A percentile compares a stretch with the other conserved stretches of the same genome.
Conservation (phyloP, 2,329 filamentous ascomycete genomes). For the Penicillium sp. region DNA sequence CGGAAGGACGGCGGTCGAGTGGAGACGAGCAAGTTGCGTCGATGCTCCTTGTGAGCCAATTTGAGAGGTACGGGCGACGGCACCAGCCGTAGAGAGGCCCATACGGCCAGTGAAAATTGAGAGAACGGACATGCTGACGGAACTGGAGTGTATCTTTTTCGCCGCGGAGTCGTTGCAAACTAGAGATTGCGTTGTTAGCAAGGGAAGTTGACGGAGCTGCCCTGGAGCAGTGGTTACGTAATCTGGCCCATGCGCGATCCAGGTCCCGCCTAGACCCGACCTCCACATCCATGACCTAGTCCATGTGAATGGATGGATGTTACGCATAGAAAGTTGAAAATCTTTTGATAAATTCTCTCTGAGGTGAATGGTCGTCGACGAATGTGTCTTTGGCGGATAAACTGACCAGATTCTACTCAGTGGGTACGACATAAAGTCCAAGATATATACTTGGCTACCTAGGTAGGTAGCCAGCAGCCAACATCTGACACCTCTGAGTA, state of each 20-base stretch:
- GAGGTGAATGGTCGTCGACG: too few relatives aligned
- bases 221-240: slow-evolving; percentile 31
- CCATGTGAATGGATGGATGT: too few relatives aligned
- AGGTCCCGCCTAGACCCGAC: not conserved
- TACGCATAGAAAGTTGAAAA: too few relatives aligned
- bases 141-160: slow-evolving; percentile 34
- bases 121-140: slow-evolving; percentile 42
- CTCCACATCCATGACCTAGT: too few relatives aligned
- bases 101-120: slow-evolving; percentile 40
- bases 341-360: too few relatives aligned
- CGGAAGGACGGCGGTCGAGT: slow-evolving; percentile 27
- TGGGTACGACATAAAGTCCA: too few relatives aligned
- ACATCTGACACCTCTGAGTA: too few relatives aligned
- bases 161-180: slow-evolving; percentile 15
- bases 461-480: too few relatives aligned
- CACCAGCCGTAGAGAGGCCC: slow-evolving; percentile 31
- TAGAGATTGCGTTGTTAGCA: slow-evolving; percentile 10
- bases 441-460: not conserved
- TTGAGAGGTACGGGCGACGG: slow-evolving; percentile 32
- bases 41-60: slow-evolving; percentile 28
- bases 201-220: slow-evolving; percentile 16
- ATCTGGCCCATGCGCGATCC: slow-evolving; percentile 9
- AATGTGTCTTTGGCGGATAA: too few relatives aligned
- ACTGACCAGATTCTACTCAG: too few relatives aligned
- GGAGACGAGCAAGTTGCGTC: slow-evolving; percentile 35